Percentiles rank a stretch among this genome's conserved stretches.
These are phyloP conservation scores for Cercospora sojina DNA, from an alignment of 2,329 filamentous ascomycete genomes.

Conservation along the genomic window DNA sequence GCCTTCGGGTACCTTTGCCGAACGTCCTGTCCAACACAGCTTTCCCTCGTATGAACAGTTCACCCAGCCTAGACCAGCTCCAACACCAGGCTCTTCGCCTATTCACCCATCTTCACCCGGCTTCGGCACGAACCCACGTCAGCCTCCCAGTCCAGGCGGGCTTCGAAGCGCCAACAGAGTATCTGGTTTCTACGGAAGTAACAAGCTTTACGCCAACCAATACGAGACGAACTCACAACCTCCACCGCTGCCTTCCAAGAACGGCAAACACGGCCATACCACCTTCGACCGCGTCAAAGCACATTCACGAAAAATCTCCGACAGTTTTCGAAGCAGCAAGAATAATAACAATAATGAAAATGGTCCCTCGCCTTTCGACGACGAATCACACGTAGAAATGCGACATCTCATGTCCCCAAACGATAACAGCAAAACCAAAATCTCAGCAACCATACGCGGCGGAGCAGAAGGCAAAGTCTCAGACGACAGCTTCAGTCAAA, in stretches of 20 bases:
- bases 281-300: conserved; percentile 13
- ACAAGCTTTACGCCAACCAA: conserved; percentile 1
- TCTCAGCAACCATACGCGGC: neutral
- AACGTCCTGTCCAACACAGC: conserved; percentile 21
- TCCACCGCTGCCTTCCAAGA: neutral
- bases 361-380: neutral
- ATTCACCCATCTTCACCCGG: neutral
- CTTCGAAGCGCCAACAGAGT: conserved; percentile 6
- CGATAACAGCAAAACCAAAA: neutral
- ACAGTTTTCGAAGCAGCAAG: conserved; percentile 9
- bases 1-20: conserved; percentile 33
- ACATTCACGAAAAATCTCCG: conserved; percentile 14
- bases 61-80: conserved; percentile 32
- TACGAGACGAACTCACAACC: neutral
- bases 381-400: conserved; percentile 10
- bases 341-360: neutral
- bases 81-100: conserved; percentile 15
- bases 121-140: conserved; percentile 13
- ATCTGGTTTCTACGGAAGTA: conserved; percentile 9
- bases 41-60: conserved; percentile 32
- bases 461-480: conserved; percentile 4
- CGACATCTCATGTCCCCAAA: conserved; percentile 1
- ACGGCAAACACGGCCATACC: neutral
- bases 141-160: neutral
- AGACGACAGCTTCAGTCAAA: conserved; percentile 7